Evolutionary conservation across 352 stramenopile genomes (phyloP).

Genomic region (Blastocystis sp.): DNA sequence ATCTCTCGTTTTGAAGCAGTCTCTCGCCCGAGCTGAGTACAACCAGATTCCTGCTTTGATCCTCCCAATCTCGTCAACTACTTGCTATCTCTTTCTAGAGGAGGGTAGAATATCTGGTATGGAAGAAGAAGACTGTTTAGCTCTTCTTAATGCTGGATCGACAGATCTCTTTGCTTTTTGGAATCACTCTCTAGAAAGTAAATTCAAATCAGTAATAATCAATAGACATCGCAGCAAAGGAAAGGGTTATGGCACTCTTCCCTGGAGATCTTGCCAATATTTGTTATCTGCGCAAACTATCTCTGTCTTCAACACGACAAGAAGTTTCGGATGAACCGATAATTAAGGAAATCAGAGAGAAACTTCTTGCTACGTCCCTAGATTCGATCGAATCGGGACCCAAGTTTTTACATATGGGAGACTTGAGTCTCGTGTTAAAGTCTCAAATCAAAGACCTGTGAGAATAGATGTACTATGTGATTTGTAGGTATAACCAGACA

Average conservation of each 20-base stretch:
- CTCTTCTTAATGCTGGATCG: not conserved
- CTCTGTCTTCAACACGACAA: not conserved
- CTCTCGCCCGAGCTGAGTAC: not conserved
- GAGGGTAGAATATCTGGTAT: not conserved
- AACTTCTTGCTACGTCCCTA: not conserved
- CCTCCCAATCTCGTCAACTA: not conserved
- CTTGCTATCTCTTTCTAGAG: not conserved
- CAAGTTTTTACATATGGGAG: not conserved
- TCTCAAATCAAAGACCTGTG: slow-evolving; percentile 9
- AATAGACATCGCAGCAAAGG: not conserved
- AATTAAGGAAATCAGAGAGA: not conserved
- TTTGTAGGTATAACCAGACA: not conserved
- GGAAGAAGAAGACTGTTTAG: not conserved
- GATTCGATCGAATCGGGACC: not conserved
- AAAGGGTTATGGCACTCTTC: not conserved
- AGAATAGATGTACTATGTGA: not conserved
- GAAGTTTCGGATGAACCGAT: not conserved
- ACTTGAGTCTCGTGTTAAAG: not conserved
- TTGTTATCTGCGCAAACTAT: not conserved
- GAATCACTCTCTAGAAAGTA: not conserved
- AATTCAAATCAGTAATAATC: not conserved
- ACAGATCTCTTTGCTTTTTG: not conserved
- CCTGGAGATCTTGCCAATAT: not conserved
- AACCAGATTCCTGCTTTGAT: not conserved
- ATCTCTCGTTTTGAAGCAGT: not conserved